Base-by-base conservation (phyloP, 257 asterid genomes). In the Nemophila menziesii region DNA sequence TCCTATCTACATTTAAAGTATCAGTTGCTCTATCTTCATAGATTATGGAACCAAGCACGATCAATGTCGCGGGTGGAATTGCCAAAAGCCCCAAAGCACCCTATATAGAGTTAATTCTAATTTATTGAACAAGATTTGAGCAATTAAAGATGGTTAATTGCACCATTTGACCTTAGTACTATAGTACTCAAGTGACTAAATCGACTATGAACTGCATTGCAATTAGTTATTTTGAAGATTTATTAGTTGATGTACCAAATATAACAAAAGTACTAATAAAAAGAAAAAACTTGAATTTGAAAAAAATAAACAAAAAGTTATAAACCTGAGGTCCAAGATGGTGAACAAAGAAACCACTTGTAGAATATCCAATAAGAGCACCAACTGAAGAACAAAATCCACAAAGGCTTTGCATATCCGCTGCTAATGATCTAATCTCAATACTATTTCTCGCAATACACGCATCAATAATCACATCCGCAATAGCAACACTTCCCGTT, bases 391-490 rank as follows among this genome's bases (percentile, higher is more conserved):
- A 66, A 43, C 75, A 71, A 22, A 71, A 61, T 49, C 83, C 77
- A 33, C 77, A 60, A 12, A 80, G 78, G 53, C 73, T 77, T 41
- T 77, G 93, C 72, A 77, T 77, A 51, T 80, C 93, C 23, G 81
- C 68, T 3, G 93, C 89, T 62, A 80, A 43, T 5, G 71, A 55
- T 38, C 68, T 51, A 16, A 67, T 62, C 62, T 72, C 75, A 12
- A 71, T 74, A 43, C 79, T 77, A 39, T 69, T 69, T 42, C 73
- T 63, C 1, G 89, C 82, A 58, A 77, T 71, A 43, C 89, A 77
- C 4, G 93, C 92, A 66, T 73, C 84, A 6, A 80, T 71, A 20
- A 72, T 74, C 20, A 77, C 87, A 37, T 80, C 93, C 5, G 79
- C 93, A n/a, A 77, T 63, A 11, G 87, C 84, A 40, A 73, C 62